Evolutionary conservation across 2,329 filamentous ascomycete species (phyloP).

Genomic region (Phaeoacremonium minimum): DNA sequence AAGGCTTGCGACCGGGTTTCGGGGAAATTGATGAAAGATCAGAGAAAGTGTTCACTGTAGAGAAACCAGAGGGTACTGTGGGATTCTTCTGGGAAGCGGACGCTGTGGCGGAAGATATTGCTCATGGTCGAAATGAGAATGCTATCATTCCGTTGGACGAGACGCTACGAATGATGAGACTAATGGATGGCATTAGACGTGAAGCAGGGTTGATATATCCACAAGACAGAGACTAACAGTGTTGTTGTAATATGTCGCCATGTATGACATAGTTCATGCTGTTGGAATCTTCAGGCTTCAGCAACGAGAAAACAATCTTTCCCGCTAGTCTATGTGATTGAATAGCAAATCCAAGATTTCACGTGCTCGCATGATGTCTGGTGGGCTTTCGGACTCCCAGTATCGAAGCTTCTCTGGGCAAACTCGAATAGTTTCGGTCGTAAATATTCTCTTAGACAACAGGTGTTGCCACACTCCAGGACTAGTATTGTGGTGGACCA

Average conservation of each 20-base stretch:
- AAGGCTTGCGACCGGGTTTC: not conserved
- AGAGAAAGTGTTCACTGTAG: slow-evolving; percentile 1
- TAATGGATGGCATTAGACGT: slow-evolving; percentile 13
- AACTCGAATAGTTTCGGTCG: not conserved
- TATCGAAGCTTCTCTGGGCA: slow-evolving; percentile 1
- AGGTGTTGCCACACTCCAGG: too few species aligned
- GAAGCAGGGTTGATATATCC: slow-evolving; percentile 4
- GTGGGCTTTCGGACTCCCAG: slow-evolving; percentile 1
- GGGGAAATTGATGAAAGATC: slow-evolving; percentile 2
- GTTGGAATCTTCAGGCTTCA: too few species aligned
- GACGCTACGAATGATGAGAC: slow-evolving; percentile 11
- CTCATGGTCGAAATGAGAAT: slow-evolving; percentile 10
- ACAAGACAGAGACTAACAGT: slow-evolving; percentile 1
- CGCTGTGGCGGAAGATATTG: slow-evolving; percentile 11
- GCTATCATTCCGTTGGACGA: slow-evolving; percentile 12
- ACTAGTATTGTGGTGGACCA: too few species aligned
- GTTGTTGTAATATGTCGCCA: too few species aligned
- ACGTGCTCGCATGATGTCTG: slow-evolving; percentile 1
- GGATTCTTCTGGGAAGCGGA: slow-evolving; percentile 14
- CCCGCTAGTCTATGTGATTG: too few species aligned
- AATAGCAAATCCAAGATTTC: slow-evolving; percentile 2
- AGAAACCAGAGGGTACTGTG: slow-evolving; percentile 4
- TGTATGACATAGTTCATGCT: too few species aligned
- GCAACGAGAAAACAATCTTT: too few species aligned
- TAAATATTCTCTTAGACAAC: not conserved